Base-by-base conservation (phyloP, 768 basidiomycete genomes). In the Trametes cingulata region DNA sequence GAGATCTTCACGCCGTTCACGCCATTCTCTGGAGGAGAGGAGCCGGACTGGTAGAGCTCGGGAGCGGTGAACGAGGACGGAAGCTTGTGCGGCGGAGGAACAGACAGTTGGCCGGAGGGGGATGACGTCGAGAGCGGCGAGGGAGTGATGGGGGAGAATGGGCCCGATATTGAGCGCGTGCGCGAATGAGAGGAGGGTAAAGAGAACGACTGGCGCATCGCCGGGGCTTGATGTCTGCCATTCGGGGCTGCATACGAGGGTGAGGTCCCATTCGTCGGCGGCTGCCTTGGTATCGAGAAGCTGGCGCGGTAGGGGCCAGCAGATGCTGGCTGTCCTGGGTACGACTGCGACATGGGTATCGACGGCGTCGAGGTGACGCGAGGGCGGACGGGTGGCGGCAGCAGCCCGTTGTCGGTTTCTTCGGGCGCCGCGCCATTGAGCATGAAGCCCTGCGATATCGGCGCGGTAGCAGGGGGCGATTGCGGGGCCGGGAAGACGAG, bases 61-160 rank as follows among this genome's bases (percentile, higher is more conserved):
- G 63, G 63, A 6, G 61, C 61, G 14, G 65, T 66, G 20, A 52
- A 39, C 27, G 61, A 65, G 6, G 63, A 39, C 55, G 67, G 41
- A 59, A 67, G 39, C 62, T 58, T 61, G 17, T 59, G 45, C 14
- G 56, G 40, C 0, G 40, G 53, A 7, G 65, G 35, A 49, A 53
- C 40, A 20, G 42, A 41, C 20, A 54, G 68, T 50, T 70, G 69
- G n/a, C 68, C 66, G 29, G 71, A 62, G 37, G 76, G 72, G 57
- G 76, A 75, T 29, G 75, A 73, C 17, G 77, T 65, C 10, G 80
- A 75, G 14, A 85, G 76, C 5, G 84, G 84, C 1, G 85, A 84
- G 4, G 80, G 82, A 3, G 77, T 72, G 25, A 76, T 68, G 1
- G 82, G 82, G 3, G 78, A 75, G 66, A 81, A 82, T 2, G 81